Percentiles rank a stretch among this genome's conserved stretches.
phyloP scores from a whole-genome alignment of 202 grass and related monocot genomes.

The Cymbopogon flexuosus region DNA sequence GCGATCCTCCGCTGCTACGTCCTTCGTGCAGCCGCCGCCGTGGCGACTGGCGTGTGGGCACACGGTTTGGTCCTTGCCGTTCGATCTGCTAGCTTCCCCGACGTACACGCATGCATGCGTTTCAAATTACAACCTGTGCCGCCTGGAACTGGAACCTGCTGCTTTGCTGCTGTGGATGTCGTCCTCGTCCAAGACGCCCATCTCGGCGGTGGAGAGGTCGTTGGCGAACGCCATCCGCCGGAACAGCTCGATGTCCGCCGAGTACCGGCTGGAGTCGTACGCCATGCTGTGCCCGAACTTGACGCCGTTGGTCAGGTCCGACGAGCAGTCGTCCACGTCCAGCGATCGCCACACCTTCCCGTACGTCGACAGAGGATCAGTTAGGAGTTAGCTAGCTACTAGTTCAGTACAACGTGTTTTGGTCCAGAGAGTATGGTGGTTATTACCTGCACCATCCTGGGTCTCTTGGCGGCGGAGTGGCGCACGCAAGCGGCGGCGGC shows the following conservation, averaged over 20 bases:
- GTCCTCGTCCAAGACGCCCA: conserved; percentile 13
- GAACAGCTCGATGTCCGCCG: conserved; percentile 70
- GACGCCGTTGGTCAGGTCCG: conserved; percentile 80
- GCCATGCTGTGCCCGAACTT: conserved; percentile 71
- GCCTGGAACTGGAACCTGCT: neutral
- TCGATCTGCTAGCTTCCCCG: neutral
- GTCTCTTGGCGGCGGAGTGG: conserved; percentile 60
- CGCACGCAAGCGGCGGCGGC: conserved; percentile 66
- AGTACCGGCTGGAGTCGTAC: conserved; percentile 63
- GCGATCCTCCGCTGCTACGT: neutral
- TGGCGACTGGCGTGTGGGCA: neutral
- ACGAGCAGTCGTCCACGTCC: conserved; percentile 46
- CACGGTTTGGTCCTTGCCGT: neutral
- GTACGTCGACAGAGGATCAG: no score
- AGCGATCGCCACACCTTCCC: conserved; percentile 61
- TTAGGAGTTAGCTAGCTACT: no score
- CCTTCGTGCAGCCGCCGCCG: neutral
- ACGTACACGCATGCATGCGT: neutral
- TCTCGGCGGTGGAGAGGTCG: conserved; percentile 32
- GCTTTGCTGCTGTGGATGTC: no score
- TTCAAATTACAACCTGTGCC: neutral
- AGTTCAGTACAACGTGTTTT: no score
- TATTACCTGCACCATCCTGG: conserved; percentile 53
- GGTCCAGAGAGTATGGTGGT: neutral
- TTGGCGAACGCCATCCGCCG: conserved; percentile 51